phyloP scores from a whole-genome alignment of 192 early-diverging fungal genomes.

The Allomyces macrogynus region DNA sequence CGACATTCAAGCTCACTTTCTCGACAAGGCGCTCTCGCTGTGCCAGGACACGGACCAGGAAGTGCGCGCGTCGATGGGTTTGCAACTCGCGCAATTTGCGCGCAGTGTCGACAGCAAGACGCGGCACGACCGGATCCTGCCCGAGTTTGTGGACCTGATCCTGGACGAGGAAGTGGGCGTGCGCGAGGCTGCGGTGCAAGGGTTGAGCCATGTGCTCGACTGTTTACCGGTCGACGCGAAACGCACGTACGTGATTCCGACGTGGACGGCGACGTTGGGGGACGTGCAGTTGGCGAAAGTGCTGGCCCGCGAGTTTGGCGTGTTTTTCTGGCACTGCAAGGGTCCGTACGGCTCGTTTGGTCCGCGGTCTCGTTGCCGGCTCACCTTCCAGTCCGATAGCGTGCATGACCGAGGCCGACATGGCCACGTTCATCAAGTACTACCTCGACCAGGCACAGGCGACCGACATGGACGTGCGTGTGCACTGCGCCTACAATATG shows the following conservation, averaged over 20 bases:
- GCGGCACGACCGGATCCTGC: not conserved
- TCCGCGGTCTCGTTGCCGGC: no score
- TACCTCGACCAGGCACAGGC: not conserved
- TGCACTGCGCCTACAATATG: not conserved
- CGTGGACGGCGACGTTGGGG: not conserved
- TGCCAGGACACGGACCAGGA: conserved; percentile 1
- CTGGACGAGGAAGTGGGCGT: not conserved
- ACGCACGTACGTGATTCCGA: not conserved
- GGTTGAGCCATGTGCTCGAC: not conserved
- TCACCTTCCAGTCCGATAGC: no score
- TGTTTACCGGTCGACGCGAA: not conserved
- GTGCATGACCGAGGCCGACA: not conserved
- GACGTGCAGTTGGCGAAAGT: not conserved
- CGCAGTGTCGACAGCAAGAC: not conserved
- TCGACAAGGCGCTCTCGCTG: not conserved
- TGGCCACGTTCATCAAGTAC: not conserved
- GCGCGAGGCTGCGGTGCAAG: not conserved
- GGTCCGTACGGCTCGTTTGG: not conserved
- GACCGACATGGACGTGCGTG: not conserved
- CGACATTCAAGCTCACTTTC: not conserved
- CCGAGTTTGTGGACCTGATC: not conserved
- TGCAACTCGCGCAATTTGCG: not conserved
- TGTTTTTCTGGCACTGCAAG: not conserved
- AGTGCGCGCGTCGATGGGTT: not conserved
- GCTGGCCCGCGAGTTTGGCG: not conserved